Base-by-base conservation (phyloP, 345 rosid species). In the Corymbia maculata region DNA sequence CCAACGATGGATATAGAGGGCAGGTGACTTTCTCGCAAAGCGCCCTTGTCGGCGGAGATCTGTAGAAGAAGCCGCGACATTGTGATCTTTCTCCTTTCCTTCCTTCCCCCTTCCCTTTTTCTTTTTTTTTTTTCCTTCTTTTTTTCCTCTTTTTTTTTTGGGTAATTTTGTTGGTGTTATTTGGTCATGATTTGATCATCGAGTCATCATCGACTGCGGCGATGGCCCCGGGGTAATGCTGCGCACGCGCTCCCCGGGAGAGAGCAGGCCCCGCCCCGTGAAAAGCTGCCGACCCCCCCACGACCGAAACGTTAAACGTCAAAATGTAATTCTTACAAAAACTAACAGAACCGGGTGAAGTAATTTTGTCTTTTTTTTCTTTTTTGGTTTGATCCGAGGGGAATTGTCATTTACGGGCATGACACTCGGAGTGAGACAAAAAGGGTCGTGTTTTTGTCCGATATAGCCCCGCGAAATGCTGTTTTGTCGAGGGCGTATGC, bases 41-140 rank as follows among this genome's bases (percentile, higher is more conserved):
- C 87, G 52, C 45, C 87, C 3, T 30, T 87, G 95, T 93, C 93
- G 94, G 93, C 93, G 93, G 92, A 88, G 93, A 90, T 88, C 80
- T 68, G 86, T 14, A 52, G 57, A 51, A 44, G 44, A 75, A 52
- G n/a, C 79, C 26, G 44, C 70, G 17, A 45, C 79, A 49, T 6
- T 15, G 57, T 13, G 30, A 5, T 50, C 28, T 68, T 32, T 50
- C 28, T 68, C 15, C 45, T 68, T 17, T 32, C 3, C 24, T 19
- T 13, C 16, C 14, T 2, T 10, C 64, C 5, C 2, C 12, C n/a
- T 4, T 24, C 9, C 12, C 13, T 9, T 2, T 5, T n/a, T 30
- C 12, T 14, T 10, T 11, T 12, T 12, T 7, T 1, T 1, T 13
- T 6, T 13, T 6, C 2, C 0, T 15, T 16, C 9, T 8, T 4